Evolutionary conservation across 1,284 basidiomycete species (phyloP).

Genomic region (Ganoderma multipileum): DNA sequence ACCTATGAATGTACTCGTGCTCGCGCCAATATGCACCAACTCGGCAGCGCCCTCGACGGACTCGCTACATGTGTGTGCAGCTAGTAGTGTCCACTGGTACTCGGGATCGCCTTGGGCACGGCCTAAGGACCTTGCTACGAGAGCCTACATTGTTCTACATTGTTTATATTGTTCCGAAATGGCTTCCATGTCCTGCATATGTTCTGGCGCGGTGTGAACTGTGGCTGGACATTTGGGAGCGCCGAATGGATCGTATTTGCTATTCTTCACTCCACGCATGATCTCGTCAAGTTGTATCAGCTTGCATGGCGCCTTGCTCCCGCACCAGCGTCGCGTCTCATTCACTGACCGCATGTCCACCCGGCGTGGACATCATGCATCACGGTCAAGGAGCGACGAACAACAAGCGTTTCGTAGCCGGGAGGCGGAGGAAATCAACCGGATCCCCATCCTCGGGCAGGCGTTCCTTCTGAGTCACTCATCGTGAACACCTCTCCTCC

Average conservation of each 20-base stretch:
- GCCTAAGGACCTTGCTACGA: too few species aligned
- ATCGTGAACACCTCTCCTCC: neutral
- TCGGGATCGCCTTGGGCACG: too few species aligned
- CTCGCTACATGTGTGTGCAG: too few species aligned
- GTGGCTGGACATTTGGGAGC: neutral
- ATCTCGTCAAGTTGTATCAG: neutral
- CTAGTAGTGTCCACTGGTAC: too few species aligned
- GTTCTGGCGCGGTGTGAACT: too few species aligned
- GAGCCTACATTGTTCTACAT: too few species aligned
- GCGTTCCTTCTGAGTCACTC: neutral
- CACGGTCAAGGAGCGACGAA: neutral
- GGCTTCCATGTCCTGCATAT: too few species aligned
- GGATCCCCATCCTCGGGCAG: neutral
- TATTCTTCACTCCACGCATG: neutral
- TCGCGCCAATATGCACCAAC: too few species aligned
- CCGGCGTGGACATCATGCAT: neutral
- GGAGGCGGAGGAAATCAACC: neutral
- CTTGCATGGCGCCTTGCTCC: neutral
- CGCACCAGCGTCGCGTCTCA: neutral
- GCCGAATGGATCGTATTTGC: too few species aligned
- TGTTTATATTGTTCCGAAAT: too few species aligned
- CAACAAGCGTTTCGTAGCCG: conserved; percentile 1
- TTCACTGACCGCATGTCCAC: neutral
- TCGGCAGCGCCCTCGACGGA: too few species aligned
- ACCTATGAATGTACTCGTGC: too few species aligned